phyloP scores from a whole-genome alignment of 305 asterid species.

The Fraxinus platypoda region DNA sequence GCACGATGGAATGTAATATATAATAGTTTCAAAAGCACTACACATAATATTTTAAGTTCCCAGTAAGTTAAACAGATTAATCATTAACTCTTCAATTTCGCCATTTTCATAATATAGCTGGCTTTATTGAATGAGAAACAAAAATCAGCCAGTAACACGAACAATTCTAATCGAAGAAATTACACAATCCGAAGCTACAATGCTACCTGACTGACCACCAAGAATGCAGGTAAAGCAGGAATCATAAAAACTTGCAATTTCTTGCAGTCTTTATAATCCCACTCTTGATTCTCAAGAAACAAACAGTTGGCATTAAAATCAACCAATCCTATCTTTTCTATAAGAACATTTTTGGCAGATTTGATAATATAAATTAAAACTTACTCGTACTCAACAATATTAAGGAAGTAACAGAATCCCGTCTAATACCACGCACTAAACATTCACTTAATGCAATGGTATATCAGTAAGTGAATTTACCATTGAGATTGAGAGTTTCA shows the following conservation, averaged over 20 bases:
- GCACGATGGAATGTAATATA: too few relatives aligned
- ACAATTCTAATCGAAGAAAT: background rate
- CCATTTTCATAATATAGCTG: background rate
- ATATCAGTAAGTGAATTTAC: conserved; percentile 23
- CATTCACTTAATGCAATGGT: background rate
- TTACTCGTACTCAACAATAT: background rate
- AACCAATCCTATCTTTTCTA: background rate
- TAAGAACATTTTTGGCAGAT: background rate
- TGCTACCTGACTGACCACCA: background rate
- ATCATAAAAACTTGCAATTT: background rate
- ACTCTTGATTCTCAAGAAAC: background rate
- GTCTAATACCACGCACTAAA: background rate
- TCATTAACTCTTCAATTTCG: background rate
- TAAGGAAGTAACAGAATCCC: background rate
- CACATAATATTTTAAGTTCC: background rate
- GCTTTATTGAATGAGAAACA: background rate
- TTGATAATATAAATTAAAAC: background rate
- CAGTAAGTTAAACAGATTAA: background rate
- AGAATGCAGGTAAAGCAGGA: background rate
- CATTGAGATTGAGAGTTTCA: conserved; percentile 75
- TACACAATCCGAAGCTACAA: background rate
- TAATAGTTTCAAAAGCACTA: background rate
- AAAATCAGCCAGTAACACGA: background rate
- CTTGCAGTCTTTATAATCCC: background rate
- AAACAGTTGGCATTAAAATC: background rate